phyloP scores from a whole-genome alignment of 371 early-diverging fungal genomes.

The Syncephalastrum contaminatum region DNA sequence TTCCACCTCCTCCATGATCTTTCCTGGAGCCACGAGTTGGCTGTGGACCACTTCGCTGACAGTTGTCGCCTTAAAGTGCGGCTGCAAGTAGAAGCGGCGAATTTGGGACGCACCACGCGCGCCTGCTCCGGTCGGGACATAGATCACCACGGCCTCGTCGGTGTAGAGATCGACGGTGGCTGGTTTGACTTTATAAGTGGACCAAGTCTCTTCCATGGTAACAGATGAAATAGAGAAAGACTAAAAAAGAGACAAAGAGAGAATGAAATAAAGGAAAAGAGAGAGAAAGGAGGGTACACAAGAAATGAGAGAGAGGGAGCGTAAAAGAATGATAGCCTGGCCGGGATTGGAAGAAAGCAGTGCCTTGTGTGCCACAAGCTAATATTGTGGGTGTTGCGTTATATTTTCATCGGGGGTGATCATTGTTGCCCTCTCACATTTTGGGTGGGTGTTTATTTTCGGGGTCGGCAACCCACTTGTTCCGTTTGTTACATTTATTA shows the following conservation, averaged over 20 bases:
- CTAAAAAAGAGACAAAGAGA: conserved; percentile 6
- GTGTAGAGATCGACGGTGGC: conserved; percentile 30
- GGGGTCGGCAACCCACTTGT: too few species aligned
- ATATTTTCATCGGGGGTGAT: not conserved
- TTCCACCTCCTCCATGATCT: conserved; percentile 40
- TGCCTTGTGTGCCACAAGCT: not conserved
- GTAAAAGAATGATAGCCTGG: conserved; percentile 3
- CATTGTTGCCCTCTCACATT: not conserved
- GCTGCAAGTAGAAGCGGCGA: conserved; percentile 33
- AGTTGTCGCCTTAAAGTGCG: conserved; percentile 26
- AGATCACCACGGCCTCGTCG: conserved; percentile 36
- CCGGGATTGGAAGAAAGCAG: not conserved
- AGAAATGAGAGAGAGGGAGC: conserved; percentile 9
- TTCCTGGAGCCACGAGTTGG: conserved; percentile 18
- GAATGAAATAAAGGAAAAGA: conserved; percentile 1
- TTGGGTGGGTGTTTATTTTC: not conserved
- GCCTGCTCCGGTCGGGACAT: conserved; percentile 41
- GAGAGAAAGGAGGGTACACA: conserved; percentile 7
- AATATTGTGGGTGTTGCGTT: not conserved
- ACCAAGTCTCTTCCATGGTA: conserved; percentile 31
- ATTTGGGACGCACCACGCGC: conserved; percentile 33
- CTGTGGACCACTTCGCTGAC: conserved; percentile 36
- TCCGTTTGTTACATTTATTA: too few species aligned
- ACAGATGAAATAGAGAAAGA: conserved; percentile 1
- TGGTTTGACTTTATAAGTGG: conserved; percentile 35